Evolutionary conservation across 306 rosid genomes (phyloP), one percentile per base, ranked within the genome.

Genomic region (Castanea mollissima): DNA sequence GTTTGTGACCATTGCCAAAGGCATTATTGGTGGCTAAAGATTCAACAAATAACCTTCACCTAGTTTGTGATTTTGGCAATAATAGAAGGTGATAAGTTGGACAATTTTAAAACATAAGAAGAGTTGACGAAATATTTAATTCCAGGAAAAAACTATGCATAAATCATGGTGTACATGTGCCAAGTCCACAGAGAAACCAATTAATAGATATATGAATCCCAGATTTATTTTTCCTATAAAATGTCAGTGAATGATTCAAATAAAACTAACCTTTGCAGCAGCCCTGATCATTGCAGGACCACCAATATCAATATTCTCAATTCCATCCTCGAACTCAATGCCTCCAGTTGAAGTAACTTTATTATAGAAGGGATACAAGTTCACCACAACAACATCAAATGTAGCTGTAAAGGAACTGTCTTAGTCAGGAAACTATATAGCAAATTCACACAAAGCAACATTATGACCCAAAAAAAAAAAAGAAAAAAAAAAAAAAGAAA

Each of bases 201-300:
- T 16, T 32, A 41, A 41, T 23, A 55, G 23, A 55, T 1, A 34
- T 71, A 54, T 54, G 20, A 31, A 3, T 27, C 69, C 58, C 46
- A 71, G n/a, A 55, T 74, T 74, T 78, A 70, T 69, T 19, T 19
- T 13, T 68, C 73, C 14, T 76, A 34, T 21, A 82, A 7, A 67
- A 21, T 55, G 27, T 20, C 46, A 51, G 34, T 64, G 35, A 54
- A 38, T 32, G 55, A 78, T 64, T 68, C 58, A 78, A 76, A 55
- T 25, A 79, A 79, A 79, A 49, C 54, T 79, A 79, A 95, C 99
- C 98, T 95, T 95, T 51, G 97, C 98, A 81, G 97, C 99, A 16
- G 97, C 99, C 85, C 98, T 89, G 57, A 95, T 93, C 99, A 95
- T 91, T 54, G 97, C 90, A 11, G 98, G 96, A 80, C 99, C 98